Conservation (phyloP, 2,329 filamentous ascomycete species). For the Bipolaris cookei region DNA sequence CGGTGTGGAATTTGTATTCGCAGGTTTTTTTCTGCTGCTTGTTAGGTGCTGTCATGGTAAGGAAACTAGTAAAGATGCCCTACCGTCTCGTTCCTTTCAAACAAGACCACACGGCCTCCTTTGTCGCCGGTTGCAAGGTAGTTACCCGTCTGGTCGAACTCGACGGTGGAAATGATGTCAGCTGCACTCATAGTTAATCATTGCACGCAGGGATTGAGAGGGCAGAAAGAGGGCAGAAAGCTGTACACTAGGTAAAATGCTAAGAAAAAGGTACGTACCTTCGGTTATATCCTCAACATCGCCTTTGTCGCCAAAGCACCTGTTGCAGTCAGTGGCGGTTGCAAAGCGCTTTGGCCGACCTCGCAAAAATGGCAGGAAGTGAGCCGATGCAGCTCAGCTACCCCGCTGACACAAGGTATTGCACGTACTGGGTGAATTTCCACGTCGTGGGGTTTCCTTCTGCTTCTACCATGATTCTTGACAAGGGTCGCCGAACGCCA, state of each 20-base stretch:
- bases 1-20: constrained; percentile 99
- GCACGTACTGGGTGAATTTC: constrained; percentile 97
- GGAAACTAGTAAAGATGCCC: constrained; percentile 41
- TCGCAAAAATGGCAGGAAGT: background rate
- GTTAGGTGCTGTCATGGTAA: constrained; percentile 18
- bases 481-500: constrained; percentile 16
- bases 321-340: constrained; percentile 52
- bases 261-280: constrained; percentile 61
- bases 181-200: constrained; percentile 57
- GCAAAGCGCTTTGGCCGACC: background rate
- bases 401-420: background rate
- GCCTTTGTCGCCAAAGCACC: constrained; percentile 99
- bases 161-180: constrained; percentile 90
- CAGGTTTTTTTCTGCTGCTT: constrained; percentile 91
- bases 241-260: background rate
- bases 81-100: constrained; percentile 95
- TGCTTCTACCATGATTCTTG: constrained; percentile 87
- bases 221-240: background rate
- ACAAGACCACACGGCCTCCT: constrained; percentile 82
- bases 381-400: background rate
- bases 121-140: constrained; percentile 91
- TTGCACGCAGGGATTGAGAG: constrained; percentile 15
- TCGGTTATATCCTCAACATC: constrained; percentile 99
- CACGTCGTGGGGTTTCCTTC: constrained; percentile 94
- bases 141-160: constrained; percentile 89